Percentiles rank a stretch among this genome's conserved stretches.
phyloP scores from a whole-genome alignment of 257 asterid species.

The Nicotiana undulata region DNA sequence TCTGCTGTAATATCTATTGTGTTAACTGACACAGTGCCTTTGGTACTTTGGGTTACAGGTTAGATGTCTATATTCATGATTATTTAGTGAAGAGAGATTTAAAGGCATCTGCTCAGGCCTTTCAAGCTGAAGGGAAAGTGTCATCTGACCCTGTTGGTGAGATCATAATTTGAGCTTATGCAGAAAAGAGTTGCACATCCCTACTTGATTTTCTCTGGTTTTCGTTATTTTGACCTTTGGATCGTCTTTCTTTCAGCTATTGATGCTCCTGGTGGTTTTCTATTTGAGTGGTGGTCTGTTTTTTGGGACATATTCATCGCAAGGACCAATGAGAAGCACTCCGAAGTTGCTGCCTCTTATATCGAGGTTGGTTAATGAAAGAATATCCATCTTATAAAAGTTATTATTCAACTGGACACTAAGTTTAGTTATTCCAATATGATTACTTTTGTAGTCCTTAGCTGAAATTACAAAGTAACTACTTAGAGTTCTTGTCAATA shows the following conservation, averaged over 20 bases:
- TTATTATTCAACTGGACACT: background rate
- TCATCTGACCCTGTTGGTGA: constrained; percentile 97
- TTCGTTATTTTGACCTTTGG: constrained; percentile 3
- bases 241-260: constrained; percentile 53
- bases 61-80: constrained; percentile 94
- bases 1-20: background rate
- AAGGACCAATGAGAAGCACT: constrained; percentile 96
- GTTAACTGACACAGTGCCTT: constrained; percentile 1
- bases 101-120: constrained; percentile 94
- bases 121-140: constrained; percentile 96
- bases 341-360: constrained; percentile 98
- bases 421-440: background rate
- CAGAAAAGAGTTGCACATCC: background rate
- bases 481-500: background rate
- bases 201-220: background rate
- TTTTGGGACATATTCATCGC: constrained; percentile 99
- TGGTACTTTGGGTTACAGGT: constrained; percentile 35
- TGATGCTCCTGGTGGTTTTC: constrained; percentile 99
- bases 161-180: constrained; percentile 12
- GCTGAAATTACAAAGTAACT: background rate
- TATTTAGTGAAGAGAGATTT: constrained; percentile 93
- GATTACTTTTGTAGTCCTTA: background rate
- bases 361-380: constrained; percentile 61
- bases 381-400: background rate
- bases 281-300: constrained; percentile 99